phyloP scores from a whole-genome alignment of 2,329 filamentous ascomycete genomes.

The Triangularia verruculosa region DNA sequence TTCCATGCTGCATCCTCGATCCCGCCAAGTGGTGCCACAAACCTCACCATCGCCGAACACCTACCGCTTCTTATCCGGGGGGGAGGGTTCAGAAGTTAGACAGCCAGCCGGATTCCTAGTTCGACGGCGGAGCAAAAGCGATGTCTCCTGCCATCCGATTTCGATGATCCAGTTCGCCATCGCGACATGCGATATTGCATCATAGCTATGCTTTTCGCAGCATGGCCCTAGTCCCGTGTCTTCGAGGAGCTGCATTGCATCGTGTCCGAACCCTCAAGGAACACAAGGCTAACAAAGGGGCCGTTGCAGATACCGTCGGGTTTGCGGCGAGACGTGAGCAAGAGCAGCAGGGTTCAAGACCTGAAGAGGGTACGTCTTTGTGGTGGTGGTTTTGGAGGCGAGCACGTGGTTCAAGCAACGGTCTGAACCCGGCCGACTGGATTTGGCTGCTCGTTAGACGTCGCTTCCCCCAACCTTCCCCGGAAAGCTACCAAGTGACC shows the following conservation, averaged over 20 bases:
- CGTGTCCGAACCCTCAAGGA: not conserved
- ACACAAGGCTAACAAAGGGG: not conserved
- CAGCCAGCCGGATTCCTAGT: no score
- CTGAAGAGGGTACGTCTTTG: conserved; percentile 1
- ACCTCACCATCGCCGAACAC: not conserved
- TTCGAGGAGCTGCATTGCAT: not conserved
- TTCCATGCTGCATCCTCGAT: conserved; percentile 3
- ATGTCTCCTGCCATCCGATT: not conserved
- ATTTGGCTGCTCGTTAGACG: not conserved
- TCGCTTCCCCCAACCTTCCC: not conserved
- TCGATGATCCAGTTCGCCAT: not conserved
- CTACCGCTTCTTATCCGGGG: not conserved
- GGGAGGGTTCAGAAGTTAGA: not conserved
- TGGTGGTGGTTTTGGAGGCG: not conserved
- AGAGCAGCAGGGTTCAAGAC: not conserved
- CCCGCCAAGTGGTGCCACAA: conserved; percentile 7
- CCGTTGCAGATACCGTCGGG: not conserved
- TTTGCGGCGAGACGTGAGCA: not conserved
- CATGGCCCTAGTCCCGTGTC: not conserved
- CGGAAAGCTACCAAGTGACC: not conserved
- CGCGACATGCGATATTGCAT: not conserved
- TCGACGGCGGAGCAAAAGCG: not conserved
- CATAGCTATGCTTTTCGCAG: not conserved
- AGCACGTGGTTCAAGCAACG: not conserved
- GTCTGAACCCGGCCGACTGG: not conserved